Evolutionary conservation across 2,329 filamentous ascomycete species (phyloP).

Genomic region (Aspergillus pseudotamarii): DNA sequence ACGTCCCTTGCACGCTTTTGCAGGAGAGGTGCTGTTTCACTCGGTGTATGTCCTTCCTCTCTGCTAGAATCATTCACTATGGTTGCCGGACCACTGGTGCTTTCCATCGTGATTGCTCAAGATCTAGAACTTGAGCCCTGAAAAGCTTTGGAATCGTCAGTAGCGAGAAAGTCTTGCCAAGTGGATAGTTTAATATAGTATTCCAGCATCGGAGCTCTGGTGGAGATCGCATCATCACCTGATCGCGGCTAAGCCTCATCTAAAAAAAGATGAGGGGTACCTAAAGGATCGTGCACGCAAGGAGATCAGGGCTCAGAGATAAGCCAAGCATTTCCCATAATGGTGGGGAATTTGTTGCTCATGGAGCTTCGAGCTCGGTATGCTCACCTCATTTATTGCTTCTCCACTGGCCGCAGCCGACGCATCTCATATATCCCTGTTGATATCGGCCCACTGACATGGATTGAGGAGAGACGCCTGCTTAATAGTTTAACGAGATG

Average conservation of each 20-base stretch:
- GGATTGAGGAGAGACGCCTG: no score
- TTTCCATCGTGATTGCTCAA: not conserved
- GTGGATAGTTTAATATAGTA: not conserved
- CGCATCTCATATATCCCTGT: no score
- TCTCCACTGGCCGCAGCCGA: no score
- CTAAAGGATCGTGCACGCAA: not conserved
- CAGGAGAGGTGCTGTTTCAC: not conserved
- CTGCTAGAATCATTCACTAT: not conserved
- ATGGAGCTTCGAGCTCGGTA: no score
- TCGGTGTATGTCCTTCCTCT: not conserved
- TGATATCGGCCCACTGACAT: no score
- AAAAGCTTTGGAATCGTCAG: not conserved
- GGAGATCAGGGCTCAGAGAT: not conserved
- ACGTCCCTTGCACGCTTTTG: constrained; percentile 21
- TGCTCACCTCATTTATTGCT: no score
- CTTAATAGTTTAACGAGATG: no score
- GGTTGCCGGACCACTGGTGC: not conserved
- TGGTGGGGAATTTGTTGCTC: no score
- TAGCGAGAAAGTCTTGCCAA: not conserved
- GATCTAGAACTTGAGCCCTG: not conserved
- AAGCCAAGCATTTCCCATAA: not conserved
- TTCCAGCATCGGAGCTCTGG: no score
- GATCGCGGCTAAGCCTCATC: not conserved
- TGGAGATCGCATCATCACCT: not conserved
- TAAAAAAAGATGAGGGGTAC: not conserved